These are phyloP conservation scores for Hymenoscyphus repandus DNA, from an alignment of 2,329 filamentous ascomycete species.

Conservation along the genomic window DNA sequence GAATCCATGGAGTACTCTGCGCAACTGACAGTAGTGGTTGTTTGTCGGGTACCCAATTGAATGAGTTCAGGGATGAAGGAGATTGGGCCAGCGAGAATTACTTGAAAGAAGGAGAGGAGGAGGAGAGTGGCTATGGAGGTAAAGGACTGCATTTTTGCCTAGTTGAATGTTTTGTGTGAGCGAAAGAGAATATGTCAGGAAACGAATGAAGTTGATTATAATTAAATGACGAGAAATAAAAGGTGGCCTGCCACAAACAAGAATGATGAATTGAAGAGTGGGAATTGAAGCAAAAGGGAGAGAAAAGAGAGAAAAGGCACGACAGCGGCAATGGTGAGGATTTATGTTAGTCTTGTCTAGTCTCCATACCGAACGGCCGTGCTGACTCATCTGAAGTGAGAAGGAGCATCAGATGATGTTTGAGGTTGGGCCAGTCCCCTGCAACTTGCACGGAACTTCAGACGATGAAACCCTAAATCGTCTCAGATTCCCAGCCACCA, in stretches of 20 bases:
- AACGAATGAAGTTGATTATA: not conserved
- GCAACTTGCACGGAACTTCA: no score
- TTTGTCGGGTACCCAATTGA: not conserved
- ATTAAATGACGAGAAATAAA: not conserved
- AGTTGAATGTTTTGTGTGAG: not conserved
- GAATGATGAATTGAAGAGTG: not conserved
- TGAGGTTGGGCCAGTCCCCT: no score
- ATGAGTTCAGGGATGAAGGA: not conserved
- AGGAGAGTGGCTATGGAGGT: not conserved
- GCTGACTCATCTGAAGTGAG: slow-evolving; percentile 7
- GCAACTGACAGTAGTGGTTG: slow-evolving; percentile 26
- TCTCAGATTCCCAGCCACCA: no score
- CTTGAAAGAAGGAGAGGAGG: slow-evolving; percentile 3
- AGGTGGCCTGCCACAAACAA: slow-evolving; percentile 12
- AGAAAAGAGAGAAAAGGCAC: not conserved
- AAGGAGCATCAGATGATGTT: not conserved
- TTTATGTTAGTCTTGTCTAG: slow-evolving; percentile 7
- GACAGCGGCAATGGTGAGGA: not conserved
- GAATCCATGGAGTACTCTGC: slow-evolving; percentile 40
- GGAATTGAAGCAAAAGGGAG: not conserved
- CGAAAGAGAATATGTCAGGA: not conserved
- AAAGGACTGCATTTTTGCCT: slow-evolving; percentile 4
- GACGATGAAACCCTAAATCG: no score
- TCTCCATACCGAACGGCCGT: slow-evolving; percentile 10
- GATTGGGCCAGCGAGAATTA: not conserved